Percentiles rank a stretch among this genome's conserved stretches.
Conservation (phyloP, 306 rosid genomes). For the Sesbania bispinosa region DNA sequence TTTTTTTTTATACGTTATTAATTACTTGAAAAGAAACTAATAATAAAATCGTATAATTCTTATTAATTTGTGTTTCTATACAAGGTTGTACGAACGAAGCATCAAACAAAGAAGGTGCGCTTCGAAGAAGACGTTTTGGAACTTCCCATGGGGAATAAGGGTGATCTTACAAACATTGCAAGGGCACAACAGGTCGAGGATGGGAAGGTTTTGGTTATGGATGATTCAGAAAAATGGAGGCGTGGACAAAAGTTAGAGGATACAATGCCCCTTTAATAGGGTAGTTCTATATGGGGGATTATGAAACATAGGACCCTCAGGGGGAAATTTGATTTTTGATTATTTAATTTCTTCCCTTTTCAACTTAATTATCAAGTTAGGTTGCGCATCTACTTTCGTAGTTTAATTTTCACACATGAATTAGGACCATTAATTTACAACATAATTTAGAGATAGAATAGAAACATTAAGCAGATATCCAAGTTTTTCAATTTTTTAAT, state of each 20-base stretch:
- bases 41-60: background rate
- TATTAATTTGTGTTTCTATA: background rate
- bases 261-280: constrained; percentile 49
- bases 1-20: too few species aligned
- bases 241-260: constrained; percentile 6
- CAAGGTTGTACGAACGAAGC: constrained; percentile 20
- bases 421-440: too few species aligned
- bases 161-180: constrained; percentile 6
- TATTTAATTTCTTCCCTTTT: background rate
- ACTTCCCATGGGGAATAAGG: constrained; percentile 37
- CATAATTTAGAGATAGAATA: too few species aligned
- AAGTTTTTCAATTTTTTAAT: too few species aligned
- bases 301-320: constrained; percentile 23
- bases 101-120: constrained; percentile 43
- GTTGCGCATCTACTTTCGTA: too few species aligned
- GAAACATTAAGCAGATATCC: too few species aligned
- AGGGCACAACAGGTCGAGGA: background rate
- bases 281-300: constrained; percentile 36
- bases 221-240: too few species aligned
- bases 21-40: background rate
- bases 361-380: background rate
- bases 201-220: too few species aligned
- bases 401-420: too few species aligned
- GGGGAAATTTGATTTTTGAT: background rate
- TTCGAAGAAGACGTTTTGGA: constrained; percentile 50